Percentiles rank a stretch among this genome's conserved stretches.
These are phyloP conservation scores for Pseudogymnoascus sp. DNA, from an alignment of 2,329 filamentous ascomycete species.

Conservation along the genomic window DNA sequence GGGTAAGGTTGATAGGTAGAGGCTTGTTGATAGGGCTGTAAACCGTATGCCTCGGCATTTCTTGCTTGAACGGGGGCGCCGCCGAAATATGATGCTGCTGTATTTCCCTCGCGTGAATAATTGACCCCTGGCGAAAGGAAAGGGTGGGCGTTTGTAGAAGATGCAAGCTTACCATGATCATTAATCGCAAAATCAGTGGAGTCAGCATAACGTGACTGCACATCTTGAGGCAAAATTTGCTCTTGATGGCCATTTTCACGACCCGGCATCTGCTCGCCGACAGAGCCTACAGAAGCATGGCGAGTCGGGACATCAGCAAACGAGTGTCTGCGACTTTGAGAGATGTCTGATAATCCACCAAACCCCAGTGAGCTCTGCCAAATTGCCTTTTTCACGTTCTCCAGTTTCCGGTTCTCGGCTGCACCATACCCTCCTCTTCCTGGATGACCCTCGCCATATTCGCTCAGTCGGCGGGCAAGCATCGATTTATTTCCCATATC, in stretches of 20 bases:
- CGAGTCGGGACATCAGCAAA: conserved; percentile 63
- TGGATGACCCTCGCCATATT: conserved; percentile 14
- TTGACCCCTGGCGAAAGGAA: not conserved
- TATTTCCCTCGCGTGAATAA: conserved; percentile 17
- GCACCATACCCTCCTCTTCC: conserved; percentile 12
- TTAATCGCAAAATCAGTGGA: conserved; percentile 22
- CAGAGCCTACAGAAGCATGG: conserved; percentile 54
- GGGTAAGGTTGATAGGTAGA: conserved; percentile 17
- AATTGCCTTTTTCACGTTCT: conserved; percentile 57
- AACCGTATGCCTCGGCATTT: conserved; percentile 18
- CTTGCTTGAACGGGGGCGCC: conserved; percentile 20
- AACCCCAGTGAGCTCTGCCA: conserved; percentile 69
- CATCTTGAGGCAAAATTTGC: conserved; percentile 22
- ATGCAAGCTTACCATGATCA: conserved; percentile 27
- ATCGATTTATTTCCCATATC: conserved; percentile 23
- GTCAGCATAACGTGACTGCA: conserved; percentile 24
- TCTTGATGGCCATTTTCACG: conserved; percentile 18
- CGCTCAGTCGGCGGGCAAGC: conserved; percentile 30
- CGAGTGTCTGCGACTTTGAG: conserved; percentile 71
- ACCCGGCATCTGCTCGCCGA: conserved; percentile 35
- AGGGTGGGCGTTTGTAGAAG: conserved; percentile 12
- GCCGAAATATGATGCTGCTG: conserved; percentile 28
- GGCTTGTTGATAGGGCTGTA: conserved; percentile 16
- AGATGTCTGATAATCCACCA: conserved; percentile 49
- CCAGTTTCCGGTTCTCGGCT: conserved; percentile 50